Percentiles rank a stretch among this genome's conserved stretches.
Conservation (phyloP, 768 basidiomycete genomes). For the Piloderma croceum region DNA sequence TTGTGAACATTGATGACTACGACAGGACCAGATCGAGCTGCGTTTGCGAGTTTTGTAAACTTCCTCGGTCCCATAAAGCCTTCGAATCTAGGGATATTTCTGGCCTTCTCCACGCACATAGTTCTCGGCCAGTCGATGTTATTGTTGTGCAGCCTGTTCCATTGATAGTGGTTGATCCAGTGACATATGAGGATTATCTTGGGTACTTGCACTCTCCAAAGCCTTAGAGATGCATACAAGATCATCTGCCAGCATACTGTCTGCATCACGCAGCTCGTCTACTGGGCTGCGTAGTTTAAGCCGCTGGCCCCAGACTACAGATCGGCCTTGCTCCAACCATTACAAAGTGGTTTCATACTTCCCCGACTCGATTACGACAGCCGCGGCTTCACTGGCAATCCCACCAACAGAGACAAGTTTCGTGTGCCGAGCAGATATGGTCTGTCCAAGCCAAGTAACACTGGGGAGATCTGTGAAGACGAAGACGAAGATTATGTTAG, state of each 20-base stretch:
- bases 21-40: constrained; percentile 13
- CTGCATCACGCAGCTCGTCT: constrained; percentile 7
- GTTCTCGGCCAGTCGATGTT: too few species aligned
- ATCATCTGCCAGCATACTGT: constrained; percentile 6
- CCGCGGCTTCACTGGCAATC: too few species aligned
- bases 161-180: too few species aligned
- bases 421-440: too few species aligned
- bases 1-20: constrained; percentile 17
- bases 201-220: too few species aligned
- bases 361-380: constrained; percentile 9
- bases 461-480: too few species aligned
- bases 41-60: constrained; percentile 10
- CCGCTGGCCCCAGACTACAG: constrained; percentile 16
- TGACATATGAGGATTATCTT: too few species aligned
- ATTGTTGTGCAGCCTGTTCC: too few species aligned
- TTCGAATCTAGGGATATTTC: constrained; percentile 12
- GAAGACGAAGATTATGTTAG: too few species aligned
- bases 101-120: constrained; percentile 6
- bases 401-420: too few species aligned
- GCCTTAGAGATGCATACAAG: too few species aligned
- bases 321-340: constrained; percentile 13
- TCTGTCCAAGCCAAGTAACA: too few species aligned
- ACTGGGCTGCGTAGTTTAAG: constrained; percentile 10
- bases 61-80: constrained; percentile 13
- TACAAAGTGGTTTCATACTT: constrained; percentile 9